phyloP scores from a whole-genome alignment of 768 basidiomycete species.

The Leccinum barrowsii region DNA sequence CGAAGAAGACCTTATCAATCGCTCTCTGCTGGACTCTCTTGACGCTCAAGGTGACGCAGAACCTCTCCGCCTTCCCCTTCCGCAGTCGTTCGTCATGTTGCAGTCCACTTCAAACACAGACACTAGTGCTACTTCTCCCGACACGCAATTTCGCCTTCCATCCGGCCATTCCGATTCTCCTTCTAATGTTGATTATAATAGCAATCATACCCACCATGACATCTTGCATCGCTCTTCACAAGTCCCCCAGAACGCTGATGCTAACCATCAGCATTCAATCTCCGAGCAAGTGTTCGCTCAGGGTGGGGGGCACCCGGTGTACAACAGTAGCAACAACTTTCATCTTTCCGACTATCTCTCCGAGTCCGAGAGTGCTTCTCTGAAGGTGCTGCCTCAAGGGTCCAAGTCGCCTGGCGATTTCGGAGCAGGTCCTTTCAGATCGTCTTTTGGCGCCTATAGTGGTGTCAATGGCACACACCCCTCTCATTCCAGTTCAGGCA shows the following conservation, averaged over 20 bases:
- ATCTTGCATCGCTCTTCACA: slow-evolving; percentile 27
- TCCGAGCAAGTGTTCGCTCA: slow-evolving; percentile 32
- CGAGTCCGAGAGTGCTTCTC: slow-evolving; percentile 31
- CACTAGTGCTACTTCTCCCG: slow-evolving; percentile 47
- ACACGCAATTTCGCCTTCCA: slow-evolving; percentile 49
- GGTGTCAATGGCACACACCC: slow-evolving; percentile 24
- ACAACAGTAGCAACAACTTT: slow-evolving; percentile 37
- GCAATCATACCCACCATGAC: slow-evolving; percentile 35
- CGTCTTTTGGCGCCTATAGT: slow-evolving; percentile 34
- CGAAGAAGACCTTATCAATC: slow-evolving; percentile 80
- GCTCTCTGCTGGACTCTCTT: slow-evolving; percentile 77
- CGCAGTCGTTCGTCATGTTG: slow-evolving; percentile 42
- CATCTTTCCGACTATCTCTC: slow-evolving; percentile 34
- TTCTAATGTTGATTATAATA: slow-evolving; percentile 36
- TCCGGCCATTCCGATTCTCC: slow-evolving; percentile 53
- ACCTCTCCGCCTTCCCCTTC: slow-evolving; percentile 38
- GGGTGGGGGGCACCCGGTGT: slow-evolving; percentile 36
- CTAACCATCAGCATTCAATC: slow-evolving; percentile 33
- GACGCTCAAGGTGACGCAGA: slow-evolving; percentile 84
- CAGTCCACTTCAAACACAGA: slow-evolving; percentile 51
- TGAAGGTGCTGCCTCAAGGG: slow-evolving; percentile 31
- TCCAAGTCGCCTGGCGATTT: slow-evolving; percentile 34
- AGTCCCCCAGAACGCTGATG: slow-evolving; percentile 23
- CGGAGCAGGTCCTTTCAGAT: slow-evolving; percentile 33
- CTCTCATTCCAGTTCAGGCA: slow-evolving; percentile 25